Conservation (phyloP, 768 basidiomycete genomes). For the Naganishia antarctica region DNA sequence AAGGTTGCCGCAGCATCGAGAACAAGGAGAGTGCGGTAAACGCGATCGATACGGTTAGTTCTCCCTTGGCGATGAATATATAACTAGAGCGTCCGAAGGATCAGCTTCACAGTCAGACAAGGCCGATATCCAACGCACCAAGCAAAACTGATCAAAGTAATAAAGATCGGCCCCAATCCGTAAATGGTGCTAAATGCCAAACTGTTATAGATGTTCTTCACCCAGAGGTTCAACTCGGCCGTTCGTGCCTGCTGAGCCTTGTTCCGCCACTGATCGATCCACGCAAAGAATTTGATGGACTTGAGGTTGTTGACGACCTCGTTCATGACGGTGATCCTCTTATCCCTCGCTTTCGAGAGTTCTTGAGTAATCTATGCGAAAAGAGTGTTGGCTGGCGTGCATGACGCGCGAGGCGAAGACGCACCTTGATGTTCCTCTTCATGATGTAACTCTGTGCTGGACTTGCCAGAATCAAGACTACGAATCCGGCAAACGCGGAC, state of each 20-base stretch:
- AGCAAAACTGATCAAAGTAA: constrained; percentile 24
- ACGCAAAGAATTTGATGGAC: constrained; percentile 29
- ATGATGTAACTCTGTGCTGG: constrained; percentile 68
- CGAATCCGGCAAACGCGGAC: constrained; percentile 67
- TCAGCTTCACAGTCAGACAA: not conserved
- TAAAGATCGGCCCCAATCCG: constrained; percentile 12
- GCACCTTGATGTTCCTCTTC: constrained; percentile 59
- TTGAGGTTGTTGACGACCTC: constrained; percentile 60
- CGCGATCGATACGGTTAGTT: constrained; percentile 71
- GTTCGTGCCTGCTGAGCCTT: constrained; percentile 23
- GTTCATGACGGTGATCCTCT: constrained; percentile 70
- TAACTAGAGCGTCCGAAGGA: constrained; percentile 56
- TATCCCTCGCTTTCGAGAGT: constrained; percentile 57
- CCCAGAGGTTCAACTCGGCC: constrained; percentile 22
- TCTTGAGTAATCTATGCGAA: constrained; percentile 21
- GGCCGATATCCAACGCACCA: not conserved
- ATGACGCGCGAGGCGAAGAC: constrained; percentile 34
- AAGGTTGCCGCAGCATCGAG: constrained; percentile 59
- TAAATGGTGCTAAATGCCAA: constrained; percentile 22
- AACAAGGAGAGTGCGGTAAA: constrained; percentile 87
- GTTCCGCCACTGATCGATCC: constrained; percentile 22
- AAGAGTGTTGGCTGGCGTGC: not conserved
- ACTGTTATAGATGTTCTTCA: constrained; percentile 22
- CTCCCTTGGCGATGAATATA: constrained; percentile 64
- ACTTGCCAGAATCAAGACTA: constrained; percentile 63